Evolutionary conservation across 305 asterid species (phyloP), one percentile per base, ranked within the genome.

Genomic region (Fraxinus floribunda): DNA sequence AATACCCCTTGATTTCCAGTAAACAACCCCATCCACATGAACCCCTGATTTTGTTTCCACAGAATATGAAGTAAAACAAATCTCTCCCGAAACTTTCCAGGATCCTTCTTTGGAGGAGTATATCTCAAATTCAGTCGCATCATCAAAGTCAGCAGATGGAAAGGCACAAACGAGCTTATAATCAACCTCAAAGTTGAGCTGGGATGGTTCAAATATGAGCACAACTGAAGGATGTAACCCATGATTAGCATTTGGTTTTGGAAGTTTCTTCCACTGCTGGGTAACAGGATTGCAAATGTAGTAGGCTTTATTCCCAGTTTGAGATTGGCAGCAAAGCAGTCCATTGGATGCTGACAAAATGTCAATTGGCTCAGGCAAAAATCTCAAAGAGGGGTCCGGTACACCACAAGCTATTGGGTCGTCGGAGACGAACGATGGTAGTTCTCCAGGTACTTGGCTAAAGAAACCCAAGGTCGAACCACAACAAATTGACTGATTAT

Each of bases 61-160:
- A 5, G 15, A 3, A 52, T 78, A 76, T 35, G 60, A 15, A 44
- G 82, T 86, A 80, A 89, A 91, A 74, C 85, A 85, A 13, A 91
- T 88, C 86, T 91, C 94, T 41, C 89, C 87, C 2, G 90, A 87
- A 41, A 83, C 41, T 70, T 86, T 85, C 94, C 94, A 91, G 16
- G 90, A 83, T 18, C 76, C 87, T 34, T 88, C 88, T 36, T 76
- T 83, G 20, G 93, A 89, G 81, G 90, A 87, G 70, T 88, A 91
- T 76, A 89, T 83, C 73, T 88, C 94, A 83, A 91, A 89, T 80
- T 91, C 94, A 18, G 87, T 84, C 41, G 93, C 94, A 77, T 87
- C 91, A 30, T 80, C 90, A 82, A 91, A 89, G 82, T 91, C 91
- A 46, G 68, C 77, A 68, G 93, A 91, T 39, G 64, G 84, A 68